Conservation (phyloP, 495 filamentous ascomycete species). For the Podospora tetraspora region DNA sequence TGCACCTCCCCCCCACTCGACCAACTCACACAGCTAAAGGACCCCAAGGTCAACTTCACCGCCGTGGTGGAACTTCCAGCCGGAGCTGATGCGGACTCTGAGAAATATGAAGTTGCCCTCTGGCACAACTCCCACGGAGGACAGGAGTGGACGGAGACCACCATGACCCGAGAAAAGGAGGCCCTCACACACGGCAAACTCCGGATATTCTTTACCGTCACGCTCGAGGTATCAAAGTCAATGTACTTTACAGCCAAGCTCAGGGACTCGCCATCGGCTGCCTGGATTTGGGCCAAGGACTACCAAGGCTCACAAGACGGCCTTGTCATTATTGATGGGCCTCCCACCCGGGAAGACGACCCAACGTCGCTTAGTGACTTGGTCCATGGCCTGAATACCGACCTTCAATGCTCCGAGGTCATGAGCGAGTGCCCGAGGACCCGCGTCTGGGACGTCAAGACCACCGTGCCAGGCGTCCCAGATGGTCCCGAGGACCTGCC, state of each 20-base stretch:
- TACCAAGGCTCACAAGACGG: constrained; percentile 57
- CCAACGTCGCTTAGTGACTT: constrained; percentile 51
- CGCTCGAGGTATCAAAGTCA: constrained; percentile 32
- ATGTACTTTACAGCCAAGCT: constrained; percentile 73
- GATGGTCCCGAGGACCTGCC: constrained; percentile 33
- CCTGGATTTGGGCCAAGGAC: constrained; percentile 75
- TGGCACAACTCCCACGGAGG: constrained; percentile 58
- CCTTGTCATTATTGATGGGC: constrained; percentile 48
- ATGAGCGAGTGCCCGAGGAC: constrained; percentile 66
- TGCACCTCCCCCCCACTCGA: constrained; percentile 61
- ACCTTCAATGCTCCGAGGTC: constrained; percentile 51
- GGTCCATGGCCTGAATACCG: constrained; percentile 53
- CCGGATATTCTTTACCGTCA: constrained; percentile 22
- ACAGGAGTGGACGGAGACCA: constrained; percentile 45
- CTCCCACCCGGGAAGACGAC: constrained; percentile 14
- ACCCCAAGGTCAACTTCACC: constrained; percentile 52
- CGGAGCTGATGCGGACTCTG: constrained; percentile 43
- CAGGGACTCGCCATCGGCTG: constrained; percentile 45
- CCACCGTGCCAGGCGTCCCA: constrained; percentile 47
- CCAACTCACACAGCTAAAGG: constrained; percentile 57
- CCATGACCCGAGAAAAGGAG: constrained; percentile 1
- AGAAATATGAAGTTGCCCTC: constrained; percentile 63
- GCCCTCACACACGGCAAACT: neutral
- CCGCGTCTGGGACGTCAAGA: constrained; percentile 62
- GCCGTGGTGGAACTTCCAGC: constrained; percentile 66